Evolutionary conservation across 306 rosid species (phyloP).

Genomic region (Morella rubra): DNA sequence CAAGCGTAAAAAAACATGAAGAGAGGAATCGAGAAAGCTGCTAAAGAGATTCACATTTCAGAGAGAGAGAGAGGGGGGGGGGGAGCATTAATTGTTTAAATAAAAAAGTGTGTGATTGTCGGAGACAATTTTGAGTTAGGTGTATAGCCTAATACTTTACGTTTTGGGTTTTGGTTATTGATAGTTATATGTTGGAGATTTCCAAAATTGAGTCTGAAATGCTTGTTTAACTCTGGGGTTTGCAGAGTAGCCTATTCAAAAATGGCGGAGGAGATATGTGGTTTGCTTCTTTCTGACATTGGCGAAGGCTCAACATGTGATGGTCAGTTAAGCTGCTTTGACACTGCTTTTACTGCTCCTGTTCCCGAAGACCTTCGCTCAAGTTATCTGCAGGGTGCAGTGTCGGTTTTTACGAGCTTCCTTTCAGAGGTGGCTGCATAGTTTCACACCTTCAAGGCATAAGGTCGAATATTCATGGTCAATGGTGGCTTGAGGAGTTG

Average conservation of each 20-base stretch:
- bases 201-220: neutral
- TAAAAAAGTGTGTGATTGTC: neutral
- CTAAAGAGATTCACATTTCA: too few relatives aligned
- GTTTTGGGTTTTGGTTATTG: neutral
- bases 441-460: neutral
- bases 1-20: too few relatives aligned
- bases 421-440: slow-evolving; percentile 70
- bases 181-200: neutral
- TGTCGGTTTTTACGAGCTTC: slow-evolving; percentile 67
- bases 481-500: neutral
- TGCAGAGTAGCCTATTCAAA: slow-evolving; percentile 81
- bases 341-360: slow-evolving; percentile 74
- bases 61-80: too few relatives aligned
- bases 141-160: neutral
- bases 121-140: neutral
- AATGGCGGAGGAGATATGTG: slow-evolving; percentile 77
- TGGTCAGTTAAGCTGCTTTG: slow-evolving; percentile 72
- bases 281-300: slow-evolving; percentile 59
- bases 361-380: slow-evolving; percentile 79
- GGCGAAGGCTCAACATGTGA: slow-evolving; percentile 66
- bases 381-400: slow-evolving; percentile 78
- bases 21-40: too few relatives aligned
- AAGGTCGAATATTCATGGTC: neutral
- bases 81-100: too few relatives aligned
- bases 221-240: slow-evolving; percentile 8